Conservation (phyloP, 805 yeast genomes). For the Lachancea thermotolerans region DNA sequence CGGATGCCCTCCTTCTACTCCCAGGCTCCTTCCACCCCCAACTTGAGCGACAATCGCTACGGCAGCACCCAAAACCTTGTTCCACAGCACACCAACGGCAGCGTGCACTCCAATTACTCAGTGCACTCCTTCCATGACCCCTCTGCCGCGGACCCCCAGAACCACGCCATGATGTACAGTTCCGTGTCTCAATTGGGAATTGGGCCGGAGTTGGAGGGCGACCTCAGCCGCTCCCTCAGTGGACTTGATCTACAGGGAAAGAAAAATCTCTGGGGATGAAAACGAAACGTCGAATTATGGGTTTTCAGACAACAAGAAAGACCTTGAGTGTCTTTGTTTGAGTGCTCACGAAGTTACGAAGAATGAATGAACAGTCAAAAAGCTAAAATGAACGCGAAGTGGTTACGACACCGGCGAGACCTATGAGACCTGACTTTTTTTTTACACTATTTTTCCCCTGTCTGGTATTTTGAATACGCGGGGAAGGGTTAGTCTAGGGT, state of each 20-base stretch:
- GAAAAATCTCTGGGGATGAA: slow-evolving; percentile 11
- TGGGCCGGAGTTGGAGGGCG: slow-evolving; percentile 23
- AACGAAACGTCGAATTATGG: background rate
- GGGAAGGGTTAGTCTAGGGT: background rate
- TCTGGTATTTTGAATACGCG: background rate
- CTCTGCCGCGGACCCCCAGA: slow-evolving; percentile 6
- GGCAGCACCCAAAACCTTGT: slow-evolving; percentile 13
- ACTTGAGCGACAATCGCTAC: slow-evolving; percentile 6
- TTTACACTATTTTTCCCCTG: background rate
- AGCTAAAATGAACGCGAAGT: slow-evolving; percentile 4
- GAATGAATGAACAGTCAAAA: slow-evolving; percentile 7
- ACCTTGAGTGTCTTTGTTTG: background rate
- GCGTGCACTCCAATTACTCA: slow-evolving; percentile 30
- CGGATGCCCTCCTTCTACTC: slow-evolving; percentile 11
- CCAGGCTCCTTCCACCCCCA: slow-evolving; percentile 11
- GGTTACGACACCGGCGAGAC: slow-evolving; percentile 3
- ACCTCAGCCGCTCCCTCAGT: slow-evolving; percentile 29
- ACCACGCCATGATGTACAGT: slow-evolving; percentile 17
- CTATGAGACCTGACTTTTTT: background rate
- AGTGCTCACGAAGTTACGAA: slow-evolving; percentile 10
- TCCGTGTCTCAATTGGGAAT: slow-evolving; percentile 13
- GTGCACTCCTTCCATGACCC: slow-evolving; percentile 24
- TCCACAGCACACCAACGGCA: slow-evolving; percentile 32
- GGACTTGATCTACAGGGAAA: slow-evolving; percentile 27
- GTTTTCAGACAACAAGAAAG: background rate